Base-by-base conservation (phyloP, 768 basidiomycete species). In the Tricholoma sp. region DNA sequence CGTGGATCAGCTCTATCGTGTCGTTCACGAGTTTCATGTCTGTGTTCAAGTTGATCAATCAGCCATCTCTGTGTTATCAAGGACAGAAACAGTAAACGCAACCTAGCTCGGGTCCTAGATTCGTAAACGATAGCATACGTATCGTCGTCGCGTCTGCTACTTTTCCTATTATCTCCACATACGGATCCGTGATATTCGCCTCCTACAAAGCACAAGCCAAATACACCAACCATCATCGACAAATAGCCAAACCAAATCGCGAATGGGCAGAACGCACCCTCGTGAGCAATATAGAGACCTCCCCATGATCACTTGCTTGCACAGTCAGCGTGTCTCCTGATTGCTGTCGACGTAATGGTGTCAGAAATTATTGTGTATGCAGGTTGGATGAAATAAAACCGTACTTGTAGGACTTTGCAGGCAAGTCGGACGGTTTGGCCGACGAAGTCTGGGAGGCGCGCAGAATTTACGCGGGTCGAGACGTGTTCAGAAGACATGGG, bases 161-260 rank as follows among this genome's bases (percentile, higher is more conserved):
- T 5, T 67, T 77, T 5, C 88, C 89, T 27, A 91, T 77, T 53
- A 91, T 72, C 67, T 92, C 90, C 47, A 87, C 72, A 59, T 72
- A 89, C 2, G 79, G 71, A 52, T 82, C 83, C 1, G 71, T 70
- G 52, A 85, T 71, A 47, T 75, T 69, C 22, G 75, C 66, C 57
- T 74, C 76, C 79, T 82, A 53, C 39, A 49, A 21, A n/a, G n/a
- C n/a, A n/a, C n/a, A n/a, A n/a, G n/a, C n/a, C n/a, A n/a, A n/a
- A n/a, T n/a, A n/a, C 24, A 27, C 24, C 24, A 27, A 27, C 24
- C 3, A 27, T 3, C 24, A 27, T 27, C 24, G 3, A 27, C 5
- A 27, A 27, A 27, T 5, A 27, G 24, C 3, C 24, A 27, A 5
- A 45, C 47, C 34, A 34, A 12, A 45, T 21, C 22, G 49, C 14